A percentile compares a stretch with the other conserved stretches of the same genome.
These are phyloP conservation scores for Eucalyptus dawsonii DNA, from an alignment of 345 rosid species.

Conservation along the genomic window DNA sequence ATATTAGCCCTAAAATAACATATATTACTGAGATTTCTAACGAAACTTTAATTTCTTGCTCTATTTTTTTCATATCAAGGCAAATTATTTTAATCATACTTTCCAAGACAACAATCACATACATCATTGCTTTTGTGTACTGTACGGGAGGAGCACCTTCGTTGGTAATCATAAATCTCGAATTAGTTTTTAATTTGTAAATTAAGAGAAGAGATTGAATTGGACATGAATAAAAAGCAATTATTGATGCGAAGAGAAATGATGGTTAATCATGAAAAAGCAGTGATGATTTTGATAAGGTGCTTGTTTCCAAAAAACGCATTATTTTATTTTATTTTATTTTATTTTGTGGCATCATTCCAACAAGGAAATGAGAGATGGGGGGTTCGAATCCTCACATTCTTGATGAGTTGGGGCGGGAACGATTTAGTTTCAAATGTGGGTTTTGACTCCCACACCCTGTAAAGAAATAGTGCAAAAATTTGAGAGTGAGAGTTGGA, in stretches of 20 bases:
- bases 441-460: rapidly evolving
- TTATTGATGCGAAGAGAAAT: background rate
- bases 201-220: background rate
- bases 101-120: background rate
- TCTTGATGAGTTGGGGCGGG: rapidly evolving
- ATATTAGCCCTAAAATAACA: background rate
- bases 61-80: background rate
- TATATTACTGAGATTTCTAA: background rate
- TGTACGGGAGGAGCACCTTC: background rate
- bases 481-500: rapidly evolving
- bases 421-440: too few species aligned
- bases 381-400: rapidly evolving
- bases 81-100: background rate
- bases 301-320: background rate
- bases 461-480: rapidly evolving
- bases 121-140: background rate
- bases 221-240: background rate
- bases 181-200: background rate
- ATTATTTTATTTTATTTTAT: background rate
- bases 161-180: background rate
- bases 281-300: background rate
- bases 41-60: background rate
- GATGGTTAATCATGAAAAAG: background rate
- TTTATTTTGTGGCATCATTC: too few species aligned
- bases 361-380: rapidly evolving